These are phyloP conservation scores for Stenogyne calaminthoides DNA, from an alignment of 305 asterid species.

Conservation along the genomic window DNA sequence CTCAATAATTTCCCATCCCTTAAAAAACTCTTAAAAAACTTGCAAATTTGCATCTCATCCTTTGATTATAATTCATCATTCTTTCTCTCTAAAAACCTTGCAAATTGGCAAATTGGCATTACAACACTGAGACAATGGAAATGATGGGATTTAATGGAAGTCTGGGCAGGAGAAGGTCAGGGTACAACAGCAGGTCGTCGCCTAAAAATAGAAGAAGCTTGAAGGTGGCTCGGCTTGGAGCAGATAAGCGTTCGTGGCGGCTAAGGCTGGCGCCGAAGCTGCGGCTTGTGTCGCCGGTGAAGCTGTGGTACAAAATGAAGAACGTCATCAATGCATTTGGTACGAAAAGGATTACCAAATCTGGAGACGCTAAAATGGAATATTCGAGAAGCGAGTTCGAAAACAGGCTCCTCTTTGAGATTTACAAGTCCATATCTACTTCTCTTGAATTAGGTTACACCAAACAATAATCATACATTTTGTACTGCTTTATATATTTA, in stretches of 20 bases:
- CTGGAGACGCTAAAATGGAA: constrained; percentile 29
- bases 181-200: constrained; percentile 41
- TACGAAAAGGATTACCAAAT: constrained; percentile 39
- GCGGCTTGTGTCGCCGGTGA: constrained; percentile 53
- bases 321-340: constrained; percentile 40
- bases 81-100: not conserved
- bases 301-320: constrained; percentile 50
- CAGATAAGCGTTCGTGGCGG: constrained; percentile 53
- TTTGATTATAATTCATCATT: no score
- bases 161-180: constrained; percentile 50
- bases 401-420: constrained; percentile 59
- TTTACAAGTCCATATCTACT: constrained; percentile 54
- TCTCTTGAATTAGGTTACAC: constrained; percentile 51
- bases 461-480: not conserved
- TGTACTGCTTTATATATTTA: no score
- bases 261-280: constrained; percentile 44
- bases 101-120: no score
- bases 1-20: not conserved
- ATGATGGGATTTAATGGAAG: constrained; percentile 21
- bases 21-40: constrained; percentile 18
- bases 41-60: not conserved
- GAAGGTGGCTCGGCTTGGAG: constrained; percentile 44
- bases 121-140: no score
- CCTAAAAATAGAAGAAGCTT: constrained; percentile 32
- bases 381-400: constrained; percentile 54